phyloP scores from a whole-genome alignment of 2,329 filamentous ascomycete species.

The Ophiostoma sp. region DNA sequence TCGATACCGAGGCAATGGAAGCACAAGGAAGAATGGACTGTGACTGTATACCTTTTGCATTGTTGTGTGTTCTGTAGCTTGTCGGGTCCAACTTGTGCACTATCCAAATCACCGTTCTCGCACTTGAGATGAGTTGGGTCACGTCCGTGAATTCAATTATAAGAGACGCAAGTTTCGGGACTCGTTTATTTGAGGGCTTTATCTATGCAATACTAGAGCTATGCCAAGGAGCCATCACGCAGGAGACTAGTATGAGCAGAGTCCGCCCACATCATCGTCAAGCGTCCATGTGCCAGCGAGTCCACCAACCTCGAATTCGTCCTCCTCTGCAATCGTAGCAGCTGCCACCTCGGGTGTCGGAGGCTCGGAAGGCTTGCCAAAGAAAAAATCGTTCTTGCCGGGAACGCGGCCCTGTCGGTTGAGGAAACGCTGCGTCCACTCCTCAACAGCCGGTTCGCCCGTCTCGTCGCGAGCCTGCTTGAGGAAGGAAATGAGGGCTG shows the following conservation, averaged over 20 bases:
- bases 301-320: slow-evolving; percentile 52
- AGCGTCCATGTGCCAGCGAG: slow-evolving; percentile 85
- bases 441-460: slow-evolving; percentile 75
- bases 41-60: too few relatives aligned
- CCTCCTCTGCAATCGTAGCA: slow-evolving; percentile 16
- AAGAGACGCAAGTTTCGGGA: neutral
- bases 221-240: too few relatives aligned
- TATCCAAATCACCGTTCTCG: too few relatives aligned
- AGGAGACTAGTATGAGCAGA: slow-evolving; percentile 46
- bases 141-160: too few relatives aligned
- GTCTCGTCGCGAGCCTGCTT: slow-evolving; percentile 97
- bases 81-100: too few relatives aligned
- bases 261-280: slow-evolving; percentile 68
- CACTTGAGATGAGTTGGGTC: too few relatives aligned
- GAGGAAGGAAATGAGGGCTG: slow-evolving; percentile 87
- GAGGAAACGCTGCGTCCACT: slow-evolving; percentile 57
- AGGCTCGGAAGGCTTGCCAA: slow-evolving; percentile 45
- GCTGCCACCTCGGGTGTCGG: slow-evolving; percentile 36
- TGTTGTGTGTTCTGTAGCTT: too few relatives aligned
- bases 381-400: slow-evolving; percentile 53
- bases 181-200: too few relatives aligned
- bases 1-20: too few relatives aligned
- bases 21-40: too few relatives aligned
- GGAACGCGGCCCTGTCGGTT: slow-evolving; percentile 46
- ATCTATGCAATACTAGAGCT: too few relatives aligned